phyloP scores from a whole-genome alignment of 805 yeast genomes.

The Metschnikowia drakensbergensis region DNA sequence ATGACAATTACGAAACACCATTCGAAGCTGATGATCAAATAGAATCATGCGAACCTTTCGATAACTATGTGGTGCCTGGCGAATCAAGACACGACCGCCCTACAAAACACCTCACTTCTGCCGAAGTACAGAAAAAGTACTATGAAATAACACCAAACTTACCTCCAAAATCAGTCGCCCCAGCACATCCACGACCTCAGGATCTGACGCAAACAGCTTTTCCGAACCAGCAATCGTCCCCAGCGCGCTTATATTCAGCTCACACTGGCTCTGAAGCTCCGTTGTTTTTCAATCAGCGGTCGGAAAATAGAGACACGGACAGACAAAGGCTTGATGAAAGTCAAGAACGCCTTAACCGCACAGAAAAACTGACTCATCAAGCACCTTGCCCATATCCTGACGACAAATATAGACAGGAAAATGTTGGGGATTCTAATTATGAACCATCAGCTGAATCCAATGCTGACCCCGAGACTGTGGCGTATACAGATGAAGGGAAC shows the following conservation, averaged over 20 bases:
- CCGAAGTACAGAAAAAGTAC: constrained; percentile 1
- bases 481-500: background rate
- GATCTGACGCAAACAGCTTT: background rate
- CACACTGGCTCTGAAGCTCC: background rate
- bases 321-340: background rate
- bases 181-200: background rate
- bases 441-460: background rate
- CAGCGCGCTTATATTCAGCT: background rate
- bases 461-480: background rate
- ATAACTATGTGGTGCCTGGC: constrained; percentile 24
- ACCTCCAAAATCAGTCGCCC: background rate
- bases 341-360: background rate
- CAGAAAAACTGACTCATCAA: background rate
- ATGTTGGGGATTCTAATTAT: background rate
- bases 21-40: constrained; percentile 14
- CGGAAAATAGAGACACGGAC: background rate
- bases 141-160: background rate
- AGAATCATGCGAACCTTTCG: constrained; percentile 24
- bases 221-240: background rate
- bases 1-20: constrained; percentile 21
- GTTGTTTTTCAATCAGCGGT: background rate
- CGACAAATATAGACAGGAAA: background rate
- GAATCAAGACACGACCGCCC: background rate
- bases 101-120: background rate
- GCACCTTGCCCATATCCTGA: background rate